These are phyloP conservation scores for Hericium rajendrae DNA, from an alignment of 768 basidiomycete genomes.

Conservation along the genomic window DNA sequence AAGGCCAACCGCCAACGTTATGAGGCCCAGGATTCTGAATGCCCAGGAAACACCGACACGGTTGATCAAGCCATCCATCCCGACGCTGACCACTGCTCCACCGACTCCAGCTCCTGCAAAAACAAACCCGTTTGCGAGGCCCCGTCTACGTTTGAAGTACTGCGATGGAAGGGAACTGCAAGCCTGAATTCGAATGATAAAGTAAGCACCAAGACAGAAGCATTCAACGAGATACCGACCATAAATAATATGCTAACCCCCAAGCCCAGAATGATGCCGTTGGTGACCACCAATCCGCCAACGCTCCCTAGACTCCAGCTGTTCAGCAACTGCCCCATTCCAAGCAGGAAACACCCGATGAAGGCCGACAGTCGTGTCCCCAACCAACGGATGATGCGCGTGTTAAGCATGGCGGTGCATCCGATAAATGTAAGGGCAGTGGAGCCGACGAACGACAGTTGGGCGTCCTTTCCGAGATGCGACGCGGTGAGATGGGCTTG, in stretches of 20 bases:
- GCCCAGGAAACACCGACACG: slow-evolving; percentile 22
- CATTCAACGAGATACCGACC: slow-evolving; percentile 4
- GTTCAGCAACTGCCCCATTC: slow-evolving; percentile 21
- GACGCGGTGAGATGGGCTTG: slow-evolving; percentile 22
- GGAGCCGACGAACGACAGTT: slow-evolving; percentile 25
- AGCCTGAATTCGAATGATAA: neutral
- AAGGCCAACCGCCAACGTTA: slow-evolving; percentile 19
- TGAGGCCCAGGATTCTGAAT: slow-evolving; percentile 23
- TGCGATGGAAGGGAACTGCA: slow-evolving; percentile 22
- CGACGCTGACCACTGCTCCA: slow-evolving; percentile 21
- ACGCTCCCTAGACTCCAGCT: slow-evolving; percentile 16
- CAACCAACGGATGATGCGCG: slow-evolving; percentile 22
- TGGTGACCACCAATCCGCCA: slow-evolving; percentile 20
- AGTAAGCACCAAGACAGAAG: no score
- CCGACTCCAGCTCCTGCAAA: slow-evolving; percentile 24
- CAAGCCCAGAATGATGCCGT: slow-evolving; percentile 21
- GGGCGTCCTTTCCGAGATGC: slow-evolving; percentile 18
- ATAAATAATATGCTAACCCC: slow-evolving; percentile 20
- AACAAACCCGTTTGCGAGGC: slow-evolving; percentile 26
- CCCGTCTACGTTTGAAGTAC: slow-evolving; percentile 24
- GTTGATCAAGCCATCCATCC: slow-evolving; percentile 20
- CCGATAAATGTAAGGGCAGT: slow-evolving; percentile 20
- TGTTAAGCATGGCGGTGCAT: slow-evolving; percentile 20
- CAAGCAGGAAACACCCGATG: slow-evolving; percentile 21
- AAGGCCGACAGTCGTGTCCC: slow-evolving; percentile 21